Conservation (phyloP, 768 basidiomycete species). For the Tricholoma sp. region DNA sequence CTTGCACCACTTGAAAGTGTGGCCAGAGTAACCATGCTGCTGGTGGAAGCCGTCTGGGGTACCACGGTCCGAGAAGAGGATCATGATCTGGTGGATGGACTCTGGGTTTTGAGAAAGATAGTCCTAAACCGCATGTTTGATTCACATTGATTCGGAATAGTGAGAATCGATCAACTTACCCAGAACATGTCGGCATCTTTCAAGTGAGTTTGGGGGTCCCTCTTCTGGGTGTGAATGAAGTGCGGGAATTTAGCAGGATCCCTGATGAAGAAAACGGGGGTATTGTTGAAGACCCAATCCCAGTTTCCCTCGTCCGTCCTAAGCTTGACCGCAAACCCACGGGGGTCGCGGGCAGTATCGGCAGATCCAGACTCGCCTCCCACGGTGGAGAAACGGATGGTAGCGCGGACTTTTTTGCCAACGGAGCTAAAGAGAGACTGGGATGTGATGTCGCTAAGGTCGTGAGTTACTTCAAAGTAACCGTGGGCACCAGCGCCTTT, state of each 20-base stretch:
- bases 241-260: constrained; percentile 89
- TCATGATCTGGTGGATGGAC: constrained; percentile 85
- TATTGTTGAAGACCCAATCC: constrained; percentile 93
- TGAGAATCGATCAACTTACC: constrained; percentile 33
- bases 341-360: constrained; percentile 89
- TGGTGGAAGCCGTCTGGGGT: constrained; percentile 87
- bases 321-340: constrained; percentile 89
- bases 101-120: constrained; percentile 86
- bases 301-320: constrained; percentile 88
- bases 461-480: constrained; percentile 85
- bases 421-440: constrained; percentile 60
- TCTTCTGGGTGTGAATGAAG: constrained; percentile 92
- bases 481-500: constrained; percentile 94
- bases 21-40: constrained; percentile 91
- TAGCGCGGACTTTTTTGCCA: constrained; percentile 66
- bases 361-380: constrained; percentile 85
- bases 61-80: constrained; percentile 91
- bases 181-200: constrained; percentile 86
- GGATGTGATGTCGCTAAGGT: constrained; percentile 77
- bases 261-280: constrained; percentile 87
- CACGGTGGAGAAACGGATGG: constrained; percentile 91
- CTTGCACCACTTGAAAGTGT: constrained; percentile 88
- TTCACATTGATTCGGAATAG: constrained; percentile 10
- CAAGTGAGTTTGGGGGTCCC: constrained; percentile 87
- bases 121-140: constrained; percentile 46